Base-by-base conservation (phyloP, 2,329 filamentous ascomycete genomes). In the Colletotrichum graminicola region DNA sequence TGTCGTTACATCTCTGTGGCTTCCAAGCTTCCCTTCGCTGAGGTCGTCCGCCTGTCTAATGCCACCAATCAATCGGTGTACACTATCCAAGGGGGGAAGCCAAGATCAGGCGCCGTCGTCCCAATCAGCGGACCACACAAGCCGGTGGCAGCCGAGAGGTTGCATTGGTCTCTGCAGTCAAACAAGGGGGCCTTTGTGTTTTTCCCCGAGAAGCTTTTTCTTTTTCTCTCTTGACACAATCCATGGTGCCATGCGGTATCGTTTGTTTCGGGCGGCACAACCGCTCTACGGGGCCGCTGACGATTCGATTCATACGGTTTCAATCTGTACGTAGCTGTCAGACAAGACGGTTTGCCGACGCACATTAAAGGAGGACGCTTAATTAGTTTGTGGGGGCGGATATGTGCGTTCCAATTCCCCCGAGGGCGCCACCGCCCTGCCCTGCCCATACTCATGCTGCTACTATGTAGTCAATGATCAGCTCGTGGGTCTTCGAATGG, bases 331-430 rank as follows among this genome's bases (percentile, higher is more conserved):
- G 34, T 52, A 32, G 26, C 32, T 43, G 61, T 57, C 57, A 52
- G 43, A 45, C 68, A 68, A 67, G 67, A 60, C 65, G 57, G 51
- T 60, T 59, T 49, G 45, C 65, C 45, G 65, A 71, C 59, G 65
- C 69, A 64, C 69, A 41, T 64, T 59, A 64, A 68, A 68, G 59
- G 69, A 60, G 69, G 69, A 71, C 57, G 65, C 65, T 68, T 69
- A 60, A 71, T 71, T 69, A 69, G 65, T 59, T 64, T 66, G 65
- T 68, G 69, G 69, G 66, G 68, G 63, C 65, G 68, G 68, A 71
- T 71, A 68, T 71, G 59, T 60, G 65, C 69, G 63, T 63, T 63
- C 57, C 54, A 71, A 69, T 71, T 71, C 65, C 65, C 69, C 69
- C 65, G 60, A 71, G 69, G 52, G 39, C 49, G 59, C 49, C 65